Evolutionary conservation across 164 flowering plant genomes (phyloP), one percentile per base, ranked within the genome.

Genomic region (Aristolochia fimbriata): DNA sequence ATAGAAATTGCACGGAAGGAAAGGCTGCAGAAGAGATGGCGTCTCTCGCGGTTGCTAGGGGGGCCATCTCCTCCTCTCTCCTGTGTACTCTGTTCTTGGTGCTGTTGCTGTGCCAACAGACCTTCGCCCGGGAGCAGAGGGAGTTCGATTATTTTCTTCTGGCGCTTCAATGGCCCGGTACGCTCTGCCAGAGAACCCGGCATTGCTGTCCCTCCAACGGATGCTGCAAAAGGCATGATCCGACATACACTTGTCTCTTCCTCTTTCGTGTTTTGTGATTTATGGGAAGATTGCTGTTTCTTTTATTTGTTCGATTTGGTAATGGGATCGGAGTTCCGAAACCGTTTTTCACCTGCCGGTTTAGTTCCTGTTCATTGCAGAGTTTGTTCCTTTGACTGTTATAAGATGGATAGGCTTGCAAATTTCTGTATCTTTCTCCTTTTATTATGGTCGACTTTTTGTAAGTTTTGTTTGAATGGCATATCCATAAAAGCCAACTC

Each of bases 151-250:
- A 78, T 75, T 85, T 81, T 67, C 60, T 43, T 50, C 68, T 85
- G 23, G 70, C 86, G 46, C 82, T 85, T 47, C 87, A 75, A 64
- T 85, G 91, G 91, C 86, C 88, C 11, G 81, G 82, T 57, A 81
- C 88, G 31, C 46, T 23, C 60, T 85, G 88, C 63, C 78, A 62
- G 21, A 62, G 64, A 2, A 77, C 83, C 52, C 74, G 67, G 57
- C 76, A 76, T 55, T 85, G 92, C 62, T 83, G 88, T 50, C 60
- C 84, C 47, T 68, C 81, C 61, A 85, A 83, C 53, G 91, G 71
- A 16, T 85, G 91, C 47, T 83, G 91, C 69, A 72, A 78, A 24
- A 71, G 85, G 88, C 83, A 67, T 17, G 3, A 22, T 48, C 33
- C 51, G 19, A 48, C 49, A 12, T 2, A 15, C n/a, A 6, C 31